Percentiles rank a stretch among this genome's conserved stretches.
Conservation (phyloP, 129 eudicot genomes). For the Oenanthe sinensis region DNA sequence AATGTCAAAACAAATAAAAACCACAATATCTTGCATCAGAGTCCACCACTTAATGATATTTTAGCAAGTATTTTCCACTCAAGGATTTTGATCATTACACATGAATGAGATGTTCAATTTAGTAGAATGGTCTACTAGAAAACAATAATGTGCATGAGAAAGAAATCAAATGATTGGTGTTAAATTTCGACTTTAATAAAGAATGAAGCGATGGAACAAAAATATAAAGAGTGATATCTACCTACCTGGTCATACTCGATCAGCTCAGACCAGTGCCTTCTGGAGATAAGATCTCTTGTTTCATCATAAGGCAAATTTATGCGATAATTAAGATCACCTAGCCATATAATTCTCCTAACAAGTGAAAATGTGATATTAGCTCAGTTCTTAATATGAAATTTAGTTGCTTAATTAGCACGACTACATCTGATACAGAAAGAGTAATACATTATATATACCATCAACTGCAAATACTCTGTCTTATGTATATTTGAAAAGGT, state of each 20-base stretch:
- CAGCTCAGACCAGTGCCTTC: constrained; percentile 65
- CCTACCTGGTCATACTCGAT: constrained; percentile 74
- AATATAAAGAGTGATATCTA: neutral
- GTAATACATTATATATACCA: neutral
- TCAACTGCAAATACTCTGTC: neutral
- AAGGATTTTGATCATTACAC: neutral
- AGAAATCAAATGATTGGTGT: neutral
- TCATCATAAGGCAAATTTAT: constrained; percentile 71
- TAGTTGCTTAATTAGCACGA: neutral
- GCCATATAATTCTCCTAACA: constrained; percentile 79
- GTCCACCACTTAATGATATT: too few species aligned
- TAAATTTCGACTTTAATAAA: neutral
- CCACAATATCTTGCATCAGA: too few species aligned
- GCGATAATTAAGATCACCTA: constrained; percentile 97
- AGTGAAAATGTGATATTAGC: constrained; percentile 11
- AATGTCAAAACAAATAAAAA: too few species aligned
- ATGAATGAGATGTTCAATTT: neutral
- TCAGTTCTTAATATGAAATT: neutral
- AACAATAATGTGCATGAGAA: neutral
- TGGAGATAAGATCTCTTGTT: constrained; percentile 56
- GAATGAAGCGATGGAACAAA: neutral
- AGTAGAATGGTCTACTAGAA: neutral
- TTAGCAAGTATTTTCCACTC: neutral
- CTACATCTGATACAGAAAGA: neutral
- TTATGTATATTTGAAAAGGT: neutral